These are phyloP conservation scores for Cutaneotrichosporon cutaneum DNA, from an alignment of 1,284 basidiomycete genomes.

Conservation along the genomic window DNA sequence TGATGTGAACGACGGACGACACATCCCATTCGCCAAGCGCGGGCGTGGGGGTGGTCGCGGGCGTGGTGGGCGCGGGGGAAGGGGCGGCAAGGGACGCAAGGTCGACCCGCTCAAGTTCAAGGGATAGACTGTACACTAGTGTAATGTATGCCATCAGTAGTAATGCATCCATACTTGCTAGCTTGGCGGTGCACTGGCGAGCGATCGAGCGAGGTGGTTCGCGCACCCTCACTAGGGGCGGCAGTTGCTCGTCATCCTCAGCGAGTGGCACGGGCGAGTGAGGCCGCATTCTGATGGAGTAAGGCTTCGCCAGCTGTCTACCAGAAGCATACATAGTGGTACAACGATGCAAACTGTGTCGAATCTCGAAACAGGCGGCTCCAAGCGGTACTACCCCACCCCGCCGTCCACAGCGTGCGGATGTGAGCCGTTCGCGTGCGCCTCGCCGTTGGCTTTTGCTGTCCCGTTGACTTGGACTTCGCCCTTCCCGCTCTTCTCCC, in stretches of 20 bases:
- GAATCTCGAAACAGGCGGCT: neutral
- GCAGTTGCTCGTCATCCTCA: too few species aligned
- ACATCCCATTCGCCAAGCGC: slow-evolving; percentile 42
- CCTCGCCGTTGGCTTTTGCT: neutral
- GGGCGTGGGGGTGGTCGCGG: slow-evolving; percentile 34
- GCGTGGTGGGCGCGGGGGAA: slow-evolving; percentile 32
- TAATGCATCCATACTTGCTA: neutral
- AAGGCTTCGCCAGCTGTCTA: too few species aligned
- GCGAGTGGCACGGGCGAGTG: too few species aligned
- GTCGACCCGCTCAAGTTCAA: slow-evolving; percentile 51
- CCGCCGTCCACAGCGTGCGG: neutral
- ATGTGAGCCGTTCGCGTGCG: neutral
- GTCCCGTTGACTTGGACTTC: neutral
- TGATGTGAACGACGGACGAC: slow-evolving; percentile 39
- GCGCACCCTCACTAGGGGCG: too few species aligned
- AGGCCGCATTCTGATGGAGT: too few species aligned
- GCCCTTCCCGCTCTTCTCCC: slow-evolving; percentile 9
- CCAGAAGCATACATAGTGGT: neutral
- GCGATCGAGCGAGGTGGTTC: too few species aligned
- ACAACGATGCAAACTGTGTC: neutral
- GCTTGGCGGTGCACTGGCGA: too few species aligned
- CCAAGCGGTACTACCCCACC: neutral
- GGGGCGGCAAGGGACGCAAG: slow-evolving; percentile 38
- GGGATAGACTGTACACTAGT: slow-evolving; percentile 7
- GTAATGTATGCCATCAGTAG: slow-evolving; percentile 12